Base-by-base conservation (phyloP, 1,284 basidiomycete genomes). In the Mycena sp. region DNA sequence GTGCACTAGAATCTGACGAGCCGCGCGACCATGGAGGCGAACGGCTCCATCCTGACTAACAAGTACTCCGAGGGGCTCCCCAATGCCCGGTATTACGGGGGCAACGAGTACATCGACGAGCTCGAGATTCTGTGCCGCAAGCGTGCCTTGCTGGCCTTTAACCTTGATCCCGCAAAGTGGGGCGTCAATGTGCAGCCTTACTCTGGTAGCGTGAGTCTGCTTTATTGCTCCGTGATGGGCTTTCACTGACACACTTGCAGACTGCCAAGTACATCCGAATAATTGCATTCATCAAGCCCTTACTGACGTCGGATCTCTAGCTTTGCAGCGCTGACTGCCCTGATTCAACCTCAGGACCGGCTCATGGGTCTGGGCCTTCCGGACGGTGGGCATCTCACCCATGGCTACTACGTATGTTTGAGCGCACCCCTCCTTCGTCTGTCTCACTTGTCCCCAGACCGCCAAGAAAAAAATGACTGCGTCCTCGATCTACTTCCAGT, bases 381-480 rank as follows among this genome's bases (percentile, higher is more conserved):
- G 35, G 96, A 99, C 74, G 98, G 98, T 78, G 98, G 98, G 64
- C 98, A 99, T 81, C 87, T 99, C 70, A 98, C 96, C 44, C 96
- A 99, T 79, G 96, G 96, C 40, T 98, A 98, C 85, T 99, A 98
- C 81, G 91, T 92, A 72, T 67, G 87, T 67, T 16, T n/a, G n/a
- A n/a, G n/a, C n/a, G n/a, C n/a, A n/a, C n/a, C n/a, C n/a, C n/a
- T n/a, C n/a, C n/a, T n/a, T n/a, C n/a, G n/a, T n/a, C n/a, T 35
- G n/a, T 35, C 32, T 35, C 32, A 50, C 23, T 38, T 46, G 61
- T 80, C 49, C 84, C 60, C 72, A 93, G 92, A 99, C 96, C 67
- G 96, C 96, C 68, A 98, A 98, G 84, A 98, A 98, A 87, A 99
- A 99, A 84, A 99, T 99, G 89, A 98, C 97, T 56, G 96, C 98